Base-by-base conservation (phyloP, 495 filamentous ascomycete genomes). In the Glarea lozoyensis region DNA sequence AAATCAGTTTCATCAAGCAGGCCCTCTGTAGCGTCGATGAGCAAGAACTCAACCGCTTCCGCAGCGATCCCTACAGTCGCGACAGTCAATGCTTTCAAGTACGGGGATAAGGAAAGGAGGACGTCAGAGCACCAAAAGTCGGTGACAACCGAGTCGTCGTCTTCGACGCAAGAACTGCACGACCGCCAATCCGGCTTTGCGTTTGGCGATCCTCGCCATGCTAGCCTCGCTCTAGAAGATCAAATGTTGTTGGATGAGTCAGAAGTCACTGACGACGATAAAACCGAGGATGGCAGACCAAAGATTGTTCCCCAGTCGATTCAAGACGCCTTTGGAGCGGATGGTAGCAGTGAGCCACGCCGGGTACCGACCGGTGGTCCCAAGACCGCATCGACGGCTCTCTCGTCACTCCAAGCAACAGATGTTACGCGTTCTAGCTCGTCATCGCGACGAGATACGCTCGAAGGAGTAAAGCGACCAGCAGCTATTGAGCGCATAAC, bases 81-180 rank as follows among this genome's bases (percentile, higher is more conserved):
- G 10, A 71, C 80, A 19, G 55, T 79, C 12, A 78, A 63, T 49
- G 76, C 69, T 15, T 59, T 76, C 31, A 73, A 67, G 55, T 73
- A 77, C 24, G 49, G 49, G n/a, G 50, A 53, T 18, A 46, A 16
- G 10, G 38, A 1, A 9, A 37, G 44, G 10, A 41, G 53, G 49
- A 29, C 39, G 53, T 32, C 56, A 22, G 58, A 53, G 19, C 56
- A 57, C 17, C 59, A 60, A 10, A 59, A 59, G 24, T 58, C 50
- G 37, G 66, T 67, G 11, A 58, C 44, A 11, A 42, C 59, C 30
- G 35, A 54, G 16, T 53, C 61, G 37, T 35, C 54, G 10, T 54
- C 60, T 2, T 27, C 60, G 24, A 60, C 54, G 36, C 51, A 21
- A 59, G 62, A n/a, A n/a, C n/a, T 16, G 61, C 61, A 19, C 57